Conservation (phyloP, 805 yeast genomes). For the Vanderwaltozyma verrucispora region DNA sequence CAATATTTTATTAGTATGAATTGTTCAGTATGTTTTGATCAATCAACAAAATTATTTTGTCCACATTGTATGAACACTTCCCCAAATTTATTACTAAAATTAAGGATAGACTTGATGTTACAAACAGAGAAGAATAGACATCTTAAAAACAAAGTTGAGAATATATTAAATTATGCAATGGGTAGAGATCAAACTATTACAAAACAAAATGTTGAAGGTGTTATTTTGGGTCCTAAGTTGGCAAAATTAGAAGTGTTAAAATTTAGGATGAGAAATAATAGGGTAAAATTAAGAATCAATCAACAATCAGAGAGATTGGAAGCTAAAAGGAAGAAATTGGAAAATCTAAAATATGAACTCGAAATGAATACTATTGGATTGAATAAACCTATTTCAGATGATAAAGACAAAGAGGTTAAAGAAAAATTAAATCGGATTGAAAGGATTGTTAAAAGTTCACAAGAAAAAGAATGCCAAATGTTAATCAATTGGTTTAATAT, state of each 20-base stretch:
- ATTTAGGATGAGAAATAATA: conserved; percentile 11
- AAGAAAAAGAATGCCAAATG: conserved; percentile 7
- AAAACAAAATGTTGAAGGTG: conserved; percentile 2
- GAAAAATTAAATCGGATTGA: conserved; percentile 8
- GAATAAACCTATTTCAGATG: background rate
- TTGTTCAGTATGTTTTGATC: conserved; percentile 17
- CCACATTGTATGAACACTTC: conserved; percentile 21
- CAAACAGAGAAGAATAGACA: conserved; percentile 8
- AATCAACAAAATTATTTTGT: conserved; percentile 15
- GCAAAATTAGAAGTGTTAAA: conserved; percentile 10
- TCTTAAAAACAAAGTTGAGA: conserved; percentile 13
- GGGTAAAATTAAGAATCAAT: conserved; percentile 4
- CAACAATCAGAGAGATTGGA: conserved; percentile 4
- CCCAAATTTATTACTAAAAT: conserved; percentile 14
- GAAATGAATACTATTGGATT: background rate
- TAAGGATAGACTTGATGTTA: conserved; percentile 11
- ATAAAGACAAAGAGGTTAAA: conserved; percentile 2
- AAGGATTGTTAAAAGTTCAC: conserved; percentile 7
- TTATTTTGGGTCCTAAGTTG: conserved; percentile 7
- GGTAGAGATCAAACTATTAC: background rate
- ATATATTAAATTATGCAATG: conserved; percentile 11
- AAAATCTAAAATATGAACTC: background rate
- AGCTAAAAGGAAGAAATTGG: conserved; percentile 4
- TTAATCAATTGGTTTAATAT: conserved; percentile 17
- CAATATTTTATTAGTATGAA: conserved; percentile 4